Conservation (phyloP, 108 stramenopile species). For the Cyclotella kingstonii region DNA sequence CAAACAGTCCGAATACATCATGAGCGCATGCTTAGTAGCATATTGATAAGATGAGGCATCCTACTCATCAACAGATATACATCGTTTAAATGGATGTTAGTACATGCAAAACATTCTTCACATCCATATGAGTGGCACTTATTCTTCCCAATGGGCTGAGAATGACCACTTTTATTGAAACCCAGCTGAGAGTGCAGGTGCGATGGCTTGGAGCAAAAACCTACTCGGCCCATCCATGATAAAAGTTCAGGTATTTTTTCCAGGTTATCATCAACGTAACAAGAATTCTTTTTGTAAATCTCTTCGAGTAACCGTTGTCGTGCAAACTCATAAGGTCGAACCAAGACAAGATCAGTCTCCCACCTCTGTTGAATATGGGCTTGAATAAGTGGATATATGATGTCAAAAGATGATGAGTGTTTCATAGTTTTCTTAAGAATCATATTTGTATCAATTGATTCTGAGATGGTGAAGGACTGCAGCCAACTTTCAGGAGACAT, state of each 20-base stretch:
- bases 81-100: conserved; percentile 18
- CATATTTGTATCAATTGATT: neutral
- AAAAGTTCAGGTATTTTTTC: conserved; percentile 19
- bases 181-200: conserved; percentile 3
- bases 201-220: conserved; percentile 5
- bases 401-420: conserved; percentile 1
- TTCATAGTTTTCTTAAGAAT: neutral
- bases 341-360: conserved; percentile 18
- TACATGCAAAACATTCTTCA: conserved; percentile 11
- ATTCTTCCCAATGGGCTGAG: neutral
- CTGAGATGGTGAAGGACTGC: neutral
- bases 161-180: neutral
- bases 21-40: too few relatives aligned
- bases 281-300: conserved; percentile 9
- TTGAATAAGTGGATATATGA: conserved; percentile 16
- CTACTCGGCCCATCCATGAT: conserved; percentile 20
- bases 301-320: conserved; percentile 11
- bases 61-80: conserved; percentile 12
- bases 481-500: conserved; percentile 15
- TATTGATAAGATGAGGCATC: conserved; percentile 20
- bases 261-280: conserved; percentile 7
- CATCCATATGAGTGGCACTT: conserved; percentile 15
- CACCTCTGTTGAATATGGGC: conserved; percentile 15
- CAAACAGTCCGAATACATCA: too few relatives aligned
- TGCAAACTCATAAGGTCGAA: conserved; percentile 16